Conservation (phyloP, 306 rosid genomes). For the Albizia julibrissin region DNA sequence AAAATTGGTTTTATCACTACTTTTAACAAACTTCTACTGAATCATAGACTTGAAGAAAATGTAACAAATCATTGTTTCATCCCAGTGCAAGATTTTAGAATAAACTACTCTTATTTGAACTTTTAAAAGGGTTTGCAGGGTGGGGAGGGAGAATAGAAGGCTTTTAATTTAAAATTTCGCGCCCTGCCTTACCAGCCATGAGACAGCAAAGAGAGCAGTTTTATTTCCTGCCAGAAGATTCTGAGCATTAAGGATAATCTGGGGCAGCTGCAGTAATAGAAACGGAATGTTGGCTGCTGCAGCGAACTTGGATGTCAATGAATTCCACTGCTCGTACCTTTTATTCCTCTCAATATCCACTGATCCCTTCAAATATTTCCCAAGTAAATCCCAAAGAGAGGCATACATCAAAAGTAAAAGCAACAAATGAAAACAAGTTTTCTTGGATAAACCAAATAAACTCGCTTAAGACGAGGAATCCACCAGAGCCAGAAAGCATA, state of each 20-base stretch:
- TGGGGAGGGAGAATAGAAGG: neutral
- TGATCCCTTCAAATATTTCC: constrained; percentile 51
- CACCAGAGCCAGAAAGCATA: constrained; percentile 50
- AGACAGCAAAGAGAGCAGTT: constrained; percentile 65
- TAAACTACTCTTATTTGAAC: neutral
- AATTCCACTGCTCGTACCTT: constrained; percentile 73
- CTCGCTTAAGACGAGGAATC: constrained; percentile 40
- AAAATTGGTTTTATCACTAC: neutral
- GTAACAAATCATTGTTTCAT: neutral
- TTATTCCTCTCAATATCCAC: constrained; percentile 50
- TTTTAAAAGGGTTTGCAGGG: neutral
- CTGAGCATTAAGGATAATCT: constrained; percentile 66
- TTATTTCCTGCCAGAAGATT: constrained; percentile 67
- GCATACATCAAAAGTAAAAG: constrained; percentile 1
- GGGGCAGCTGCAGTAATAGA: constrained; percentile 75
- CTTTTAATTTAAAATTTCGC: neutral
- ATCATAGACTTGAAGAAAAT: neutral
- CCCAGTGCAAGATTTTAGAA: neutral
- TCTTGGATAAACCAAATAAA: neutral
- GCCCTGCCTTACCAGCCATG: constrained; percentile 55
- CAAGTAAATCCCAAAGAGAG: constrained; percentile 20
- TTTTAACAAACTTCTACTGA: neutral
- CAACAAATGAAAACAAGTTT: neutral
- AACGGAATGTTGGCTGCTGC: constrained; percentile 86
- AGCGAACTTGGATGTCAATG: constrained; percentile 76